Evolutionary conservation across 768 basidiomycete genomes (phyloP).

Genomic region (Naematelia aurantialba): DNA sequence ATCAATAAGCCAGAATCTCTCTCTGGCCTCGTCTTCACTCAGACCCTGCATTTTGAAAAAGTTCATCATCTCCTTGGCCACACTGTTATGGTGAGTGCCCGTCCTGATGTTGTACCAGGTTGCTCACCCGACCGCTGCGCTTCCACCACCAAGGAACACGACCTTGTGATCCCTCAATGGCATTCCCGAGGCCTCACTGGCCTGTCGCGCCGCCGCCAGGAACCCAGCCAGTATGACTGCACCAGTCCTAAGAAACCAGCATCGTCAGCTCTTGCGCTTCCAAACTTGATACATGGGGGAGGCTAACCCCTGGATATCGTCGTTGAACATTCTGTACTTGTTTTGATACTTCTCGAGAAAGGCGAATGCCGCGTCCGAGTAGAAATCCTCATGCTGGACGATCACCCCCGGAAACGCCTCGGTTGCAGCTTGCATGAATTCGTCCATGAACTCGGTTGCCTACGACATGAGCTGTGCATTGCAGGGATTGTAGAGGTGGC

Average conservation of each 20-base stretch:
- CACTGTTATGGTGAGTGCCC: no score
- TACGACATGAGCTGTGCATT: conserved; percentile 1
- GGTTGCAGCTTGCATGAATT: conserved; percentile 82
- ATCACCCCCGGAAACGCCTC: conserved; percentile 71
- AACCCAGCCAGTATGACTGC: conserved; percentile 85
- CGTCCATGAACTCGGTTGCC: conserved; percentile 82
- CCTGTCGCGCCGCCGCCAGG: conserved; percentile 76
- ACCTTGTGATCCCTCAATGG: conserved; percentile 73
- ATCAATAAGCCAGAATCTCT: conserved; percentile 76
- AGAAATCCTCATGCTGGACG: conserved; percentile 84
- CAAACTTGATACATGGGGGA: conserved; percentile 10
- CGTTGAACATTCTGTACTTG: conserved; percentile 77
- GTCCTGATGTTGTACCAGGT: no score
- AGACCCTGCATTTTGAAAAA: conserved; percentile 82
- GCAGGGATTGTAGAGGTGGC: neutral
- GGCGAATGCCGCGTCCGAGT: conserved; percentile 83
- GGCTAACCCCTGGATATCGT: conserved; percentile 72
- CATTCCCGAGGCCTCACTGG: conserved; percentile 65
- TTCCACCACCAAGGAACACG: conserved; percentile 88
- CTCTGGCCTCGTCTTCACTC: conserved; percentile 69
- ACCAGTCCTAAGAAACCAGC: conserved; percentile 61
- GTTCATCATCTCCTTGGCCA: conserved; percentile 76
- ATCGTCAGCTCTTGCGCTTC: neutral
- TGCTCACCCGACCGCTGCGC: conserved; percentile 87
- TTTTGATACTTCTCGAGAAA: conserved; percentile 74